phyloP scores from a whole-genome alignment of 441 rosid species.

The Heliophila coronopifolia region DNA sequence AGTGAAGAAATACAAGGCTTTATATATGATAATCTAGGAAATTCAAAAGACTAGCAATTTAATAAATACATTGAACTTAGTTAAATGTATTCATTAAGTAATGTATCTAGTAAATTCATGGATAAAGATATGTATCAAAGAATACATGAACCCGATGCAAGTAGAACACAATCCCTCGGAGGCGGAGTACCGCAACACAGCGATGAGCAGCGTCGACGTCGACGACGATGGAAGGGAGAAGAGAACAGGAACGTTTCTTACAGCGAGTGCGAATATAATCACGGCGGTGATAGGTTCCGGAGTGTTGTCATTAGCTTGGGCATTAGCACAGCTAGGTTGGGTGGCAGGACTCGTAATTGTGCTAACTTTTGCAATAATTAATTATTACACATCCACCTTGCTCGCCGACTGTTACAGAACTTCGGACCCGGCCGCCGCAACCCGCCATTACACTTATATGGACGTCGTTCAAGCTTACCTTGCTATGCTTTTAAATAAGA shows the following conservation, averaged over 20 bases:
- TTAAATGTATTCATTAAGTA: too few relatives aligned
- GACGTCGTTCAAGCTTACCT: slow-evolving; percentile 46
- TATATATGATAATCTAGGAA: too few relatives aligned
- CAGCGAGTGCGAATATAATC: slow-evolving; percentile 47
- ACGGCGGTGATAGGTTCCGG: slow-evolving; percentile 64
- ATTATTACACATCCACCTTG: slow-evolving; percentile 40
- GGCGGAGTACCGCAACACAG: slow-evolving; percentile 14
- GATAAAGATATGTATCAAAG: too few relatives aligned
- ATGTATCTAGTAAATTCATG: too few relatives aligned
- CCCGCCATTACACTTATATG: slow-evolving; percentile 46
- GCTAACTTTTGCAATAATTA: slow-evolving; percentile 39
- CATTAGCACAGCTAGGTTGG: slow-evolving; percentile 57
- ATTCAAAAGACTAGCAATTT: too few relatives aligned
- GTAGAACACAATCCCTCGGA: background rate
- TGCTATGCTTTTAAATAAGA: slow-evolving; percentile 23
- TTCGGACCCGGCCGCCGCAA: slow-evolving; percentile 38
- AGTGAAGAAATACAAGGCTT: too few relatives aligned
- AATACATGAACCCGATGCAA: too few relatives aligned
- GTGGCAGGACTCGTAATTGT: slow-evolving; percentile 41
- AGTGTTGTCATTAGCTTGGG: slow-evolving; percentile 53
- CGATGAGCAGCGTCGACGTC: slow-evolving; percentile 34
- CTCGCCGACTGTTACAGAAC: slow-evolving; percentile 45
- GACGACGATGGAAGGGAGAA: slow-evolving; percentile 55
- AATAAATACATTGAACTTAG: too few relatives aligned
- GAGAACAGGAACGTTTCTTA: slow-evolving; percentile 48